phyloP scores from a whole-genome alignment of 345 rosid species.

The Cardamine resedifolia region DNA sequence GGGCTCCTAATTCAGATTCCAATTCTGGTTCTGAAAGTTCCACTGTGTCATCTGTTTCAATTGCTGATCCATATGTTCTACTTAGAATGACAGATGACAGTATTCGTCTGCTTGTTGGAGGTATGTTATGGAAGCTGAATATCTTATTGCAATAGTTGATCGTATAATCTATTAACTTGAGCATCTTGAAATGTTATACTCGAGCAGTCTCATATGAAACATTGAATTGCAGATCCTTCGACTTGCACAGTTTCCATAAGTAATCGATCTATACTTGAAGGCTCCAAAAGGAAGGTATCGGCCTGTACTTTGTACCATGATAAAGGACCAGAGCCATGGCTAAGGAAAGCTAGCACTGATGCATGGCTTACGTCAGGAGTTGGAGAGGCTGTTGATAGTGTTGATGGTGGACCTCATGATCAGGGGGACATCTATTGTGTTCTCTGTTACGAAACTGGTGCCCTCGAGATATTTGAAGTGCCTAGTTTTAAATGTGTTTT shows the following conservation, averaged over 20 bases:
- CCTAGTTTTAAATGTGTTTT: conserved; percentile 82
- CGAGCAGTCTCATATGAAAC: conserved; percentile 32
- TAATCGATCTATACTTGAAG: conserved; percentile 65
- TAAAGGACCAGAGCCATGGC: conserved; percentile 95
- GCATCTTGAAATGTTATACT: conserved; percentile 11
- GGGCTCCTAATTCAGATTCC: conserved; percentile 65
- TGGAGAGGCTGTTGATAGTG: conserved; percentile 80
- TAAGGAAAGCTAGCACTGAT: conserved; percentile 90
- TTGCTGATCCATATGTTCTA: conserved; percentile 90
- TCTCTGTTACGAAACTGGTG: conserved; percentile 81
- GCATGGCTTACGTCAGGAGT: conserved; percentile 96
- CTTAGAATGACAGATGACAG: conserved; percentile 90
- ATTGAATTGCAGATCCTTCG: conserved; percentile 70
- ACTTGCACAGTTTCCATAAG: conserved; percentile 74
- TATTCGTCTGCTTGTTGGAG: conserved; percentile 88
- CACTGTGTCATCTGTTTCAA: conserved; percentile 75
- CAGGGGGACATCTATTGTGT: conserved; percentile 94
- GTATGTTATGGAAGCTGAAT: conserved; percentile 43
- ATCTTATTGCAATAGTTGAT: conserved; percentile 17
- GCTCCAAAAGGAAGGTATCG: conserved; percentile 60
- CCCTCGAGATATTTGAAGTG: conserved; percentile 91
- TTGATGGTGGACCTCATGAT: conserved; percentile 78
- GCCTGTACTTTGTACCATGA: conserved; percentile 95
- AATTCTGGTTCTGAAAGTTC: conserved; percentile 65
- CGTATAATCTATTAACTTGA: conserved; percentile 5